Percentiles rank a stretch among this genome's conserved stretches.
phyloP scores from a whole-genome alignment of 306 rosid species.

The Vicia faba region DNA sequence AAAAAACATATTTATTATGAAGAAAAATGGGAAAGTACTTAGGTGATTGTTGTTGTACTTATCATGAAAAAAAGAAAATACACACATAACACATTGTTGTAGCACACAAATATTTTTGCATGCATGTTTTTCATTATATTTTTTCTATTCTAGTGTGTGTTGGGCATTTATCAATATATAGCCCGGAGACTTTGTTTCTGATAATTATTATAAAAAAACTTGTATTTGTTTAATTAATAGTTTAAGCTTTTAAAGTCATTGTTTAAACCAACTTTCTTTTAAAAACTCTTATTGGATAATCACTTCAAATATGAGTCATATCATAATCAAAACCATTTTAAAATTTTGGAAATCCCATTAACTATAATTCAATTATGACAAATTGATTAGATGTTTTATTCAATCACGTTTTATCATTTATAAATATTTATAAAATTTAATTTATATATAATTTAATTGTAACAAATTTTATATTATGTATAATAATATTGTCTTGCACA shows the following conservation, averaged over 20 bases:
- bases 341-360: no score
- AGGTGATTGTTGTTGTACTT: not conserved
- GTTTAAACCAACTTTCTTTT: not conserved
- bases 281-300: constrained; percentile 5
- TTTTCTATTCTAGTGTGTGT: not conserved
- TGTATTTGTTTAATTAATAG: not conserved
- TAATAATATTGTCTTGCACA: no score
- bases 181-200: not conserved
- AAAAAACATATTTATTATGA: not conserved
- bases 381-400: no score
- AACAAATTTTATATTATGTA: no score
- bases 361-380: no score
- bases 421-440: no score
- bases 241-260: not conserved
- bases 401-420: no score
- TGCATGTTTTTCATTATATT: not conserved
- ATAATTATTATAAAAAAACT: not conserved
- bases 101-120: no score
- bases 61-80: not conserved
- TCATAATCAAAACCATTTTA: no score
- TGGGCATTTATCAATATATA: constrained; percentile 2
- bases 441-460: no score
- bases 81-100: not conserved
- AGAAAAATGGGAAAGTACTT: not conserved
- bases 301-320: constrained; percentile 3